Evolutionary conservation across 2,329 filamentous ascomycete species (phyloP).

Genomic region (Pestalotiopsis sp.): DNA sequence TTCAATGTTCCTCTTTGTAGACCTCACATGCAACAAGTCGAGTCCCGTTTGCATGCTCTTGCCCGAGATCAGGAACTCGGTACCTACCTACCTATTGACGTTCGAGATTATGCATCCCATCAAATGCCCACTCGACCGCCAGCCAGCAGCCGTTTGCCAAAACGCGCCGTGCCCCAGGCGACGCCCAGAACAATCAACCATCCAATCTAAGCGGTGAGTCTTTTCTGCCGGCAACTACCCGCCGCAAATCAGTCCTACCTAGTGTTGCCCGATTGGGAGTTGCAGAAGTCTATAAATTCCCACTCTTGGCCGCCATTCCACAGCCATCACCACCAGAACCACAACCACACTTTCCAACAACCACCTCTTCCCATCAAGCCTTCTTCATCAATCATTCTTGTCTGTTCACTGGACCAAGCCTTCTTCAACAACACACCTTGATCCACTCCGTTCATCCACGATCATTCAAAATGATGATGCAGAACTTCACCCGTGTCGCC

Average conservation of each 20-base stretch:
- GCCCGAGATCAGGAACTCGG: too few relatives aligned
- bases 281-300: background rate
- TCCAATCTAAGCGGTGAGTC: too few relatives aligned
- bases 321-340: background rate
- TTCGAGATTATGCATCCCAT: too few relatives aligned
- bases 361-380: background rate
- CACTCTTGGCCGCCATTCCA: background rate
- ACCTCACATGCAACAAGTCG: too few relatives aligned
- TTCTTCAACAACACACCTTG: background rate
- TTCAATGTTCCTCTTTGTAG: too few relatives aligned
- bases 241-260: background rate
- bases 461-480: background rate
- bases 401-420: background rate
- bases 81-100: too few relatives aligned
- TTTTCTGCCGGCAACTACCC: background rate
- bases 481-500: background rate
- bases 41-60: too few relatives aligned
- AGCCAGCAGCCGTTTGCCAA: too few relatives aligned
- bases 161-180: too few relatives aligned
- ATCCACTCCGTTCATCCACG: background rate
- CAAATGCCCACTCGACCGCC: too few relatives aligned
- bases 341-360: background rate
- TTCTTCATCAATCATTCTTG: background rate
- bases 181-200: too few relatives aligned
- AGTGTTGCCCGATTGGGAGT: background rate